Base-by-base conservation (phyloP, 2,329 filamentous ascomycete genomes). In the Fusarium solani-melongenae region DNA sequence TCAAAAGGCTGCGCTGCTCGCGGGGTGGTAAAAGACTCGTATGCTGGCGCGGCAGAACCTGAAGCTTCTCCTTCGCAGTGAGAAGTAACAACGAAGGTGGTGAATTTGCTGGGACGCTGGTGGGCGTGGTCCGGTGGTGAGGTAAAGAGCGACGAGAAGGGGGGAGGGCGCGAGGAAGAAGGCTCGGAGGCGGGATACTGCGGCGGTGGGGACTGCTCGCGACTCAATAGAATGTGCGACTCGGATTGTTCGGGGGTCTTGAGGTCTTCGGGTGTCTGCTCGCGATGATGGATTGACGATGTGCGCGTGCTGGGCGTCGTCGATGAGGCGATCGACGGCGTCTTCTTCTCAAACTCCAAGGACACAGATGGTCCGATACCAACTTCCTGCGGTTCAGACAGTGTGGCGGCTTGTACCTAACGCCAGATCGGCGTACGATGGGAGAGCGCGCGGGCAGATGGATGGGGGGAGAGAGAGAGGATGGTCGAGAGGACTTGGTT, bases 61-160 rank as follows among this genome's bases (percentile, higher is more conserved):
- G 80, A 83, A 41, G 79, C 79, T 56, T 77, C 79, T 72, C 74
- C 77, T 74, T 78, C 75, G 22, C 68, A 74, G 10, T 62, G 61
- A 57, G 72, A 69, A 55, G 66, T 56, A 15, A 71, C 76, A 62
- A 79, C 79, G 39, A 79, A 78, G 68, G 80, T 76, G 70, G 80
- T 76, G 55, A 78, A 77, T 78, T 82, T 80, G 67, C 75, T 75
- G 60, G 79, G 74, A 59, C 78, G 72, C 71, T 84, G 82, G 70
- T 80, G 81, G 65, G 81, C 80, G 79, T 84, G 81, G 69, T 76
- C 73, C 20, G 71, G 61, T 44, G 75, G 70, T 72, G 83, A 83
- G 44, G 84, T 83, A 81, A 88, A 91, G 81, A 91, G 87, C 68
- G 89, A 90, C 66, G 88, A 91, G 78, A 91, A 91, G 34, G 90